A percentile compares a stretch with the other conserved stretches of the same genome.
Evolutionary conservation across 495 filamentous ascomycete genomes (phyloP).

Genomic region (Elaphomyces granulatus): DNA sequence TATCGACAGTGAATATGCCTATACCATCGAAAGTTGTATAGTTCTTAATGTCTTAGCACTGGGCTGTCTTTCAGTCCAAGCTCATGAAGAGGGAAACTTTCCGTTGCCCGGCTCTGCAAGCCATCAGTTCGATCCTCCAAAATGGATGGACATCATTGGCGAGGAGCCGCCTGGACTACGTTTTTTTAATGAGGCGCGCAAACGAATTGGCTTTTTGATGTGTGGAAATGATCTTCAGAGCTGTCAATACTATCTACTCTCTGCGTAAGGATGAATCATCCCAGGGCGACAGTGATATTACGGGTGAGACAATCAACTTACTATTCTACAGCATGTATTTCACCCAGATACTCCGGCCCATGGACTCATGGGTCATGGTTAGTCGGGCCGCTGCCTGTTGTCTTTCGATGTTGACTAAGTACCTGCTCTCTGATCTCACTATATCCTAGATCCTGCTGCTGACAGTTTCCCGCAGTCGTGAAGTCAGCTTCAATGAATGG

Average conservation of each 20-base stretch:
- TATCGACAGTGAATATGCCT: slow-evolving; percentile 30
- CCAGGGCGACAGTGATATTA: not conserved
- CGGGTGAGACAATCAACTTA: slow-evolving; percentile 1
- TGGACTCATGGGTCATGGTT: slow-evolving; percentile 36
- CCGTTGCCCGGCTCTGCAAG: slow-evolving; percentile 24
- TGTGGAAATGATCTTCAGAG: slow-evolving; percentile 33
- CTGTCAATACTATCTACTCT: slow-evolving; percentile 34
- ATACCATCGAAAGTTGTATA: slow-evolving; percentile 31
- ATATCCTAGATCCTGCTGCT: not conserved
- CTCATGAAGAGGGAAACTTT: slow-evolving; percentile 32
- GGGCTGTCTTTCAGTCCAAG: slow-evolving; percentile 29
- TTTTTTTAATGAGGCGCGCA: slow-evolving; percentile 34
- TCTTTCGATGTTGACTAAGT: slow-evolving; percentile 35
- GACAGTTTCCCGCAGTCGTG: slow-evolving; percentile 17
- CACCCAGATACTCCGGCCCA: slow-evolving; percentile 30
- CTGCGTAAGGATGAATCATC: slow-evolving; percentile 22
- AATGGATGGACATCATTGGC: slow-evolving; percentile 30
- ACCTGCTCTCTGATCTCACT: slow-evolving; percentile 3
- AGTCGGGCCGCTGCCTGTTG: slow-evolving; percentile 34
- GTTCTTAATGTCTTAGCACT: slow-evolving; percentile 32
- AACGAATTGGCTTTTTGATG: slow-evolving; percentile 34
- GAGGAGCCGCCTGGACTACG: slow-evolving; percentile 30
- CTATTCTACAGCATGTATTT: slow-evolving; percentile 21
- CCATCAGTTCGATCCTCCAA: slow-evolving; percentile 27
- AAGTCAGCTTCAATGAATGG: slow-evolving; percentile 34